Base-by-base conservation (phyloP, 2,329 filamentous ascomycete genomes). In the Arthrobotrys musiformis region DNA sequence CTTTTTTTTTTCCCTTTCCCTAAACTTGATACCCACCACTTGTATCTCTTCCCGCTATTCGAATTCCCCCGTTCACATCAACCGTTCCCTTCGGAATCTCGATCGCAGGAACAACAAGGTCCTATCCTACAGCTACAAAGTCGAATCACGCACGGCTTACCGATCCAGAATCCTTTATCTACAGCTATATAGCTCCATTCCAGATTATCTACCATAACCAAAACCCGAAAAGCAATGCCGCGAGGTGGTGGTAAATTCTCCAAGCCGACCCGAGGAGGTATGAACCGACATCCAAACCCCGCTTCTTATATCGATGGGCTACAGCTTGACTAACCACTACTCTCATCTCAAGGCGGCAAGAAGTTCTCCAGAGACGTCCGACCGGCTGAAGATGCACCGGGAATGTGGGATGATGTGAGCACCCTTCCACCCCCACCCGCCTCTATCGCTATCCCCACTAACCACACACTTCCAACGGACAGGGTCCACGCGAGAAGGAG, bases 291-390 rank as follows among this genome's bases (percentile, higher is more conserved):
- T 8, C 19, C 4, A 33, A 6, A 30, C 48, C 33, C 22, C 17
- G 7, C 15, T 17, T 61, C n/a, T n/a, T n/a, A n/a, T n/a, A n/a
- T n/a, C n/a, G n/a, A n/a, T n/a, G n/a, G n/a, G 4, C n/a, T 24
- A 54, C n/a, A 17, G 9, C 30, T 22, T 48, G 26, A 15, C 17
- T 26, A 60, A 46, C 26, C 11, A 40, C 24, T 24, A n/a, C 35
- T 22, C 9, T 24, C 40, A 8, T 48, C 24, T 28, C 24, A 79
- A 97, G 94, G 94, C 79, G 95, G 95, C 82, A 97, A 97, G 85
- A 91, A 97, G 82, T 99, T 96, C 86, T 97, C 94, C 80, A 91
- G 93, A 80, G 91, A 97, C 83, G 90, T 98, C 54, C 90, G 92
- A 84, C 94, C 94, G 19, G 90, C 90, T 80, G 92, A 98, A 82